Percentiles rank a stretch among this genome's conserved stretches.
phyloP scores from a whole-genome alignment of 495 filamentous ascomycete genomes.

The Astrothelium macrocarpum region DNA sequence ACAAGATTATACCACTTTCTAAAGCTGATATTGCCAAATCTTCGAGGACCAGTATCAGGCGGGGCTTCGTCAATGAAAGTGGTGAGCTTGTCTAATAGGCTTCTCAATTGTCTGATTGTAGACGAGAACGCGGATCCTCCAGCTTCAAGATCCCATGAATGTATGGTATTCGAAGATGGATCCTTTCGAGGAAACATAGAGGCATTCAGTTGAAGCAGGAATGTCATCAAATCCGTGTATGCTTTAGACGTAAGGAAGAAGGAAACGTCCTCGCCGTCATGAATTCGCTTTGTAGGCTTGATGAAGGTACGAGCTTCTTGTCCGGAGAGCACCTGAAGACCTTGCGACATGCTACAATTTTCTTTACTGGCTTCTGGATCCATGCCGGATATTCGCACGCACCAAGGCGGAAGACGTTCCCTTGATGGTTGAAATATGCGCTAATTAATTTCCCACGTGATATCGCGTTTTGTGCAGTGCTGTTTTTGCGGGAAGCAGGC shows the following conservation, averaged over 20 bases:
- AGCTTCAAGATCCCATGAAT: slow-evolving; percentile 42
- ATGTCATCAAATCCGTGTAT: slow-evolving; percentile 76
- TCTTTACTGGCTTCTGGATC: background rate
- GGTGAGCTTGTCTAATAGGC: slow-evolving; percentile 51
- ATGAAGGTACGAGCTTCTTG: slow-evolving; percentile 37
- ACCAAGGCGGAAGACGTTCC: background rate
- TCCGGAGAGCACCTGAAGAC: slow-evolving; percentile 18
- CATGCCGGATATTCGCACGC: background rate
- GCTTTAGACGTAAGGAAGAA: slow-evolving; percentile 68
- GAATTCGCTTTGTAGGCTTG: slow-evolving; percentile 63
- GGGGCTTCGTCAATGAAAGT: slow-evolving; percentile 67
- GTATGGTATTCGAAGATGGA: background rate
- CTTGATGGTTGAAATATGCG: background rate
- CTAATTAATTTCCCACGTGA: background rate
- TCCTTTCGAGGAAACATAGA: slow-evolving; percentile 64
- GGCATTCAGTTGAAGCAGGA: slow-evolving; percentile 80
- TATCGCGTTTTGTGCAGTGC: background rate
- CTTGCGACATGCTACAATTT: background rate
- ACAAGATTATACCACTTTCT: slow-evolving; percentile 68
- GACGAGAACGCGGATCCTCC: slow-evolving; percentile 44
- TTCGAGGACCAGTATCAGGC: slow-evolving; percentile 70
- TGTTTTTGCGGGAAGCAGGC: too few species aligned
- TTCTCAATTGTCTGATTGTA: slow-evolving; percentile 53
- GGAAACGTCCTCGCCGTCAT: slow-evolving; percentile 68
- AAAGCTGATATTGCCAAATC: slow-evolving; percentile 89